Evolutionary conservation across 306 rosid genomes (phyloP).

Genomic region (Nissolia schottii): DNA sequence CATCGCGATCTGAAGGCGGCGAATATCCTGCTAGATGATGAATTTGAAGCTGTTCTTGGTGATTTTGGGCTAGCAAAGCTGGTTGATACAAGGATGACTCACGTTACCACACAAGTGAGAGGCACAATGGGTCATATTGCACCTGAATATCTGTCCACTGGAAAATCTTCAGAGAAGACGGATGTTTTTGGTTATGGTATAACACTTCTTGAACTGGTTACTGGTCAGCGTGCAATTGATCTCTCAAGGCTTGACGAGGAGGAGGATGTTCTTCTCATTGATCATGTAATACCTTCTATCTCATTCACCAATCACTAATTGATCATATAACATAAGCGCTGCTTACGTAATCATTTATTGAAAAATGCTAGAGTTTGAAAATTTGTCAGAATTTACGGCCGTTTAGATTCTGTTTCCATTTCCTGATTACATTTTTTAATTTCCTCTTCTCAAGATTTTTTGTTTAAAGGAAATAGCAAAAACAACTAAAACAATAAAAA

Average conservation of each 20-base stretch:
- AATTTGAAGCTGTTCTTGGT: conserved; percentile 90
- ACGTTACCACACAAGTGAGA: conserved; percentile 89
- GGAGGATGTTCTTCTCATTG: conserved; percentile 90
- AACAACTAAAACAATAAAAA: too few species aligned
- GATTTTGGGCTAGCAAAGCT: conserved; percentile 85
- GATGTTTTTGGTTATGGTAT: conserved; percentile 95
- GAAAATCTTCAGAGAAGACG: conserved; percentile 85
- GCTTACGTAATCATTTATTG: not conserved
- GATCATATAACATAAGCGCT: not conserved
- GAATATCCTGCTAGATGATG: conserved; percentile 76
- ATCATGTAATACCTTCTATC: conserved; percentile 56
- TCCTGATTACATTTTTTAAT: too few species aligned
- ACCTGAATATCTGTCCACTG: conserved; percentile 89
- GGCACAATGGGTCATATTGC: conserved; percentile 99
- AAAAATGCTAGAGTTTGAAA: too few species aligned
- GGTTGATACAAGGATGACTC: conserved; percentile 73
- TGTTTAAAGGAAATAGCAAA: too few species aligned
- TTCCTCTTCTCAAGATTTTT: too few species aligned
- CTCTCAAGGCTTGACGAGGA: conserved; percentile 85
- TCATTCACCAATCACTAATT: not conserved
- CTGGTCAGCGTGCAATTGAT: conserved; percentile 89
- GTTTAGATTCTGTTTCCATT: too few species aligned
- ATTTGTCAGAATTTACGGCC: too few species aligned
- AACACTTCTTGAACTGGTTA: conserved; percentile 89
- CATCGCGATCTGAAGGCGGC: conserved; percentile 98